Evolutionary conservation across 139 green algal genomes (phyloP).

Genomic region (Chlorokybus atmophyticus): DNA sequence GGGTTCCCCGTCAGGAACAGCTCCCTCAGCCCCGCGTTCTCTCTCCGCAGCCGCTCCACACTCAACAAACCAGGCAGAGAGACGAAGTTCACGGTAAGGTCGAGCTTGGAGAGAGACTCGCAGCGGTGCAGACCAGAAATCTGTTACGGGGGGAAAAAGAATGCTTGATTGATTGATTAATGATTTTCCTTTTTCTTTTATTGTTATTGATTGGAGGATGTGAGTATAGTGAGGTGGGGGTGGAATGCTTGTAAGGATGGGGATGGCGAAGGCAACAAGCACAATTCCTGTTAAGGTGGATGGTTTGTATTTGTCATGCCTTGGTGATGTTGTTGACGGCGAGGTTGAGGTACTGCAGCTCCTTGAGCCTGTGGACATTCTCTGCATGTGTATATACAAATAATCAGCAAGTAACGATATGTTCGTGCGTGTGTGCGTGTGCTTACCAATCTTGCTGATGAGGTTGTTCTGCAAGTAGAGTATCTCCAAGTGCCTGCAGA

Average conservation of each 20-base stretch:
- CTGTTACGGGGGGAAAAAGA: too few species aligned
- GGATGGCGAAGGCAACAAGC: too few species aligned
- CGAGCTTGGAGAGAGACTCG: slow-evolving; percentile 73
- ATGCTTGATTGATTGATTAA: too few species aligned
- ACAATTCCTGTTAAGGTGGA: too few species aligned
- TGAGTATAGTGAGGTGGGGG: too few species aligned
- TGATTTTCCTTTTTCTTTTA: too few species aligned
- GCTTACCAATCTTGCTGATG: slow-evolving; percentile 52
- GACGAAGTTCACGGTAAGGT: slow-evolving; percentile 86
- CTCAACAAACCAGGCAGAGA: slow-evolving; percentile 40
- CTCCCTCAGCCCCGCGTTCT: slow-evolving; percentile 38
- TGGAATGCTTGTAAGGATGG: too few species aligned
- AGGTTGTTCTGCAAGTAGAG: slow-evolving; percentile 86
- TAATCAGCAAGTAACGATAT: too few species aligned
- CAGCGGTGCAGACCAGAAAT: slow-evolving; percentile 76
- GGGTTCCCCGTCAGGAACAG: slow-evolving; percentile 71
- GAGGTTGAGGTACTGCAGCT: slow-evolving; percentile 81
- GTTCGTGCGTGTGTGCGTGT: too few species aligned
- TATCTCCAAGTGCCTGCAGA: slow-evolving; percentile 69
- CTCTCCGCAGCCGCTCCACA: slow-evolving; percentile 34
- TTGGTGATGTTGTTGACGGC: slow-evolving; percentile 78
- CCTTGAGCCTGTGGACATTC: slow-evolving; percentile 77
- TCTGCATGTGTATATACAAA: too few species aligned
- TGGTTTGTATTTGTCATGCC: too few species aligned
- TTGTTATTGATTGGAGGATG: too few species aligned